Evolutionary conservation across 495 filamentous ascomycete species (phyloP), one percentile per base, ranked within the genome.

Genomic region (Thermochaetoides thermophila): DNA sequence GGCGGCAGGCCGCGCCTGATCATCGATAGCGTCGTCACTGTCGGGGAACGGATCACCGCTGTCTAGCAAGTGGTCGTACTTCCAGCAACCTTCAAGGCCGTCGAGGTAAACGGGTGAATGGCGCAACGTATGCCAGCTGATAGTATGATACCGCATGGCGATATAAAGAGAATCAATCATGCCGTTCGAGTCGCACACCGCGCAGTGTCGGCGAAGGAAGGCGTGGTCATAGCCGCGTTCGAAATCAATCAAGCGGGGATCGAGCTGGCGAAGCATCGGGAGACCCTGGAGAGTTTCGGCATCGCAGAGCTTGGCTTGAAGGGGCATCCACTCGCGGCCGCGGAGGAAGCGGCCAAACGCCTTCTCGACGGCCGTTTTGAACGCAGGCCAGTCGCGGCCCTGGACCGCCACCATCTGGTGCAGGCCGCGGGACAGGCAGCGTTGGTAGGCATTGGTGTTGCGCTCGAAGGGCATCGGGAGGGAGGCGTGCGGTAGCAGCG

Each of bases 401-500:
- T 55, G 51, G 13, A 71, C 52, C 15, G 58, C 64, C 16, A 69
- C 55, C 46, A 68, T 56, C 37, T 57, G 66, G 49, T 70, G 68
- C 29, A 68, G 59, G 12, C 67, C 68, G 13, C 68, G 63, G 19
- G 68, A 70, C 11, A 71, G 50, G 35, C 68, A 72, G 16, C 68
- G 56, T 44, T 70, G 68, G 49, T 72, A 72, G 5, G 66, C 66
- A 29, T 57, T 63, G 22, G 68, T 72, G 38, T 69, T 66, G 49
- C 68, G 64, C 54, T 72, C 68, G 48, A 72, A 72, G 6, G 68
- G 68, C 44, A 72, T 68, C 21, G 66, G 61, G 37, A 66, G 61
- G 27, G 45, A 51, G 11, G 53, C 57, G 35, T 59, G 61, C 8
- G 68, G 68, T 1, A 71, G 56, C 17, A 71, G 60, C 14, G 65